Conservation (phyloP, 164 flowering plant genomes). For the grape (Vitis vinifera) region DNA sequence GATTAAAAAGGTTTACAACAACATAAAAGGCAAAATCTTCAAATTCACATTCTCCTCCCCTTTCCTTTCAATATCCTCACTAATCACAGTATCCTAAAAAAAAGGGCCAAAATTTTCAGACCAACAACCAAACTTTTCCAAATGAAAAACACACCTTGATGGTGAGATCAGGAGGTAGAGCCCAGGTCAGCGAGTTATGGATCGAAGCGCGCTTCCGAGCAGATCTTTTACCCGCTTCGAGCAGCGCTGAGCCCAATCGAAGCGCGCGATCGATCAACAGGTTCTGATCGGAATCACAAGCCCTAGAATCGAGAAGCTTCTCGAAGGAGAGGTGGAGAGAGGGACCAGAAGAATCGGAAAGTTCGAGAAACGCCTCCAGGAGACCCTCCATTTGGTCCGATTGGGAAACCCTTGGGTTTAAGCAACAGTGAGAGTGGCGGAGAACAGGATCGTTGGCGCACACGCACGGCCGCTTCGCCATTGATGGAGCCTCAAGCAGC, state of each 20-base stretch:
- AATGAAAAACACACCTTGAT: slow-evolving; percentile 47
- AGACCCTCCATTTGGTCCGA: slow-evolving; percentile 36
- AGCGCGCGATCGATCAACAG: slow-evolving; percentile 57
- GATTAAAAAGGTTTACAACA: background rate
- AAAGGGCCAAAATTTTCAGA: background rate
- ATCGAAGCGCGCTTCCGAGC: slow-evolving; percentile 55
- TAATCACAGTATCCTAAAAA: background rate
- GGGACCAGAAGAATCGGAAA: slow-evolving; percentile 38
- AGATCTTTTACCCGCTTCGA: slow-evolving; percentile 60
- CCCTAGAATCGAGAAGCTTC: slow-evolving; percentile 53
- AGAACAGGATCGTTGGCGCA: slow-evolving; percentile 16
- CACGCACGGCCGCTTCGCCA: slow-evolving; percentile 61
- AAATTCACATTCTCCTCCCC: background rate
- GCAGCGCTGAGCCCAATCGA: slow-evolving; percentile 49
- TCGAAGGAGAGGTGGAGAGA: slow-evolving; percentile 62
- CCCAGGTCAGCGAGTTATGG: slow-evolving; percentile 74
- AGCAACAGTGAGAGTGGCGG: slow-evolving; percentile 12
- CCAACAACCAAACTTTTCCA: background rate
- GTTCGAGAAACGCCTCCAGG: slow-evolving; percentile 46
- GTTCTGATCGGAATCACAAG: slow-evolving; percentile 46
- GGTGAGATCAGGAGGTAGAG: slow-evolving; percentile 82
- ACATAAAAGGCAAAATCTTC: background rate
- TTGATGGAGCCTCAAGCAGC: slow-evolving; percentile 27
- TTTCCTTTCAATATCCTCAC: background rate
- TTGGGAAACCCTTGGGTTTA: slow-evolving; percentile 15